Evolutionary conservation across 441 rosid species (phyloP).

Genomic region (Euphorbia corollata): DNA sequence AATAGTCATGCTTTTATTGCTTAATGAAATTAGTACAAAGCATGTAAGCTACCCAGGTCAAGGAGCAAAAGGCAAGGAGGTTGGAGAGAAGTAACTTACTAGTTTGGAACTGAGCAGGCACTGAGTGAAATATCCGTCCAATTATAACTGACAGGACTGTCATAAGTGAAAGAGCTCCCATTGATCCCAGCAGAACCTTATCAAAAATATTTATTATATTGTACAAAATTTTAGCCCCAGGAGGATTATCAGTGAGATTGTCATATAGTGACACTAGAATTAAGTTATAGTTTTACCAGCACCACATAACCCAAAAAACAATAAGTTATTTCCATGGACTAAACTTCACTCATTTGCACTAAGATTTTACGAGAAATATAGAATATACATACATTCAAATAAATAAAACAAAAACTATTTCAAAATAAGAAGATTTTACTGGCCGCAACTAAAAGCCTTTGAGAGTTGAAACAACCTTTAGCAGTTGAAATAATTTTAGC

Average conservation of each 20-base stretch:
- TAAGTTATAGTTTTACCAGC: neutral
- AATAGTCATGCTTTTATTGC: neutral
- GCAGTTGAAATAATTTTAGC: neutral
- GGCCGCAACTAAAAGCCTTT: neutral
- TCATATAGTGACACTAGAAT: neutral
- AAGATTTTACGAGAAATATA: neutral
- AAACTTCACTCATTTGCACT: neutral
- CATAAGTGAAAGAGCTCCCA: slow-evolving; percentile 96
- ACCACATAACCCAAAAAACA: neutral
- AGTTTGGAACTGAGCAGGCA: slow-evolving; percentile 91
- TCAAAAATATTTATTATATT: slow-evolving; percentile 26
- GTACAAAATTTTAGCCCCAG: slow-evolving; percentile 11
- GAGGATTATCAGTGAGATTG: slow-evolving; percentile 7
- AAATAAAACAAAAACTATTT: neutral
- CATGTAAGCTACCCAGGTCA: slow-evolving; percentile 9
- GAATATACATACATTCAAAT: neutral
- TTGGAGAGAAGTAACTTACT: slow-evolving; percentile 40
- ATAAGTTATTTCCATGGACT: neutral
- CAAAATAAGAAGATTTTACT: neutral
- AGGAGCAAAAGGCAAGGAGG: slow-evolving; percentile 3
- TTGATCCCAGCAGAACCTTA: slow-evolving; percentile 95
- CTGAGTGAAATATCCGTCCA: slow-evolving; percentile 78
- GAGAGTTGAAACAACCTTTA: neutral
- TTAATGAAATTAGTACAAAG: slow-evolving; percentile 2
- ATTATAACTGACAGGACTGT: slow-evolving; percentile 78